Evolutionary conservation across 176 grass and related monocot genomes (phyloP).

Genomic region (Musa beccarii): DNA sequence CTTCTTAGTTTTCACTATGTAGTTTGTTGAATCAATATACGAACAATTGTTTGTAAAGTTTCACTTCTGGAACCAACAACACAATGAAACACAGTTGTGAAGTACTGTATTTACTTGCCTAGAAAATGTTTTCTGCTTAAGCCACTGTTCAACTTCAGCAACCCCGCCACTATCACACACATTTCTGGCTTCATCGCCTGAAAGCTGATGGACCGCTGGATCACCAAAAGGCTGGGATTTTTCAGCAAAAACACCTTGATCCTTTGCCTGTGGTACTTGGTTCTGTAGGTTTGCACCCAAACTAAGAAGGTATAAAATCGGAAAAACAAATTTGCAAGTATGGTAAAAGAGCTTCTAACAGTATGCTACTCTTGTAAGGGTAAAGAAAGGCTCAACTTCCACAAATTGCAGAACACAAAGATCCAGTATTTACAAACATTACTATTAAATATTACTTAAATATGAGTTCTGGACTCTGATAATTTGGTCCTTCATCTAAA

Average conservation of each 20-base stretch:
- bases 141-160: constrained; percentile 44
- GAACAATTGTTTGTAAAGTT: background rate
- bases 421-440: background rate
- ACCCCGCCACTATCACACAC: constrained; percentile 13
- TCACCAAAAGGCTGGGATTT: background rate
- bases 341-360: background rate
- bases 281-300: constrained; percentile 18
- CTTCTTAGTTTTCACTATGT: background rate
- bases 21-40: background rate
- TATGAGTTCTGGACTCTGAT: no score
- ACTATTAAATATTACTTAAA: no score
- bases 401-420: background rate
- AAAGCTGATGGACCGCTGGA: constrained; percentile 6
- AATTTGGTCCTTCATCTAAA: no score
- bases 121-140: constrained; percentile 45
- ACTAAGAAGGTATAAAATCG: background rate
- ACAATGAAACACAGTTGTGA: background rate
- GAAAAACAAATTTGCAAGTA: background rate
- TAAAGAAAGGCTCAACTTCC: background rate
- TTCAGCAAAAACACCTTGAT: constrained; percentile 10
- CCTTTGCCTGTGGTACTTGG: constrained; percentile 21
- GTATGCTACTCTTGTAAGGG: background rate
- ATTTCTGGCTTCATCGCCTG: constrained; percentile 23
- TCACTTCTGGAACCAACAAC: background rate
- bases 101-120: constrained; percentile 35